A percentile compares a stretch with the other conserved stretches of the same genome.
Evolutionary conservation across 2,329 filamentous ascomycete genomes (phyloP).

Genomic region (Chrysoporthe austroafricana): DNA sequence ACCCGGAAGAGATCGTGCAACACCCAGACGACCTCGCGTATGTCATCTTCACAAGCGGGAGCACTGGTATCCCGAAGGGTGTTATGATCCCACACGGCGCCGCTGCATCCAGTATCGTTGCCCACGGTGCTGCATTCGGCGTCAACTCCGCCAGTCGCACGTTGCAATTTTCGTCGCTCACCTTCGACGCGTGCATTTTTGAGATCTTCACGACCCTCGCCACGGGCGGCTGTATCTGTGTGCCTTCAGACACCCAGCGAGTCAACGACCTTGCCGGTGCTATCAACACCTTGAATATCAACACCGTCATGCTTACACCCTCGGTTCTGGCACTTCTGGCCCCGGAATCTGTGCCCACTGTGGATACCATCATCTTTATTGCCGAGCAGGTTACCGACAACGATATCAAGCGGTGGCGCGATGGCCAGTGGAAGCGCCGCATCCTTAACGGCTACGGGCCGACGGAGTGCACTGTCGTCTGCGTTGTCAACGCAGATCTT

Average conservation of each 20-base stretch:
- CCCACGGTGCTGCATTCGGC: constrained; percentile 29
- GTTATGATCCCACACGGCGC: constrained; percentile 42
- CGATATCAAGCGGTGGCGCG: constrained; percentile 41
- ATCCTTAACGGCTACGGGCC: constrained; percentile 40
- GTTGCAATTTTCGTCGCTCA: constrained; percentile 40
- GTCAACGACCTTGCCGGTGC: constrained; percentile 40
- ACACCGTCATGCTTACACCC: constrained; percentile 24
- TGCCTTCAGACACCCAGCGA: constrained; percentile 44
- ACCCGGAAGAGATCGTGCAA: too few relatives aligned
- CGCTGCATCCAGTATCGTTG: constrained; percentile 3
- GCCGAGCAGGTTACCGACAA: constrained; percentile 8
- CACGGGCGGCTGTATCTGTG: constrained; percentile 38
- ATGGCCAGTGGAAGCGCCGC: constrained; percentile 46
- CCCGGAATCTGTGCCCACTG: constrained; percentile 19
- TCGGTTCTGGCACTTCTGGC: constrained; percentile 21
- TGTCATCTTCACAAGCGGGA: constrained; percentile 59
- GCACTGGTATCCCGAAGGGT: constrained; percentile 58
- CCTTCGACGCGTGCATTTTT: constrained; percentile 38
- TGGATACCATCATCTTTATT: background rate
- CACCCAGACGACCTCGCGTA: constrained; percentile 1
- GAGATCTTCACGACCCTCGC: constrained; percentile 31
- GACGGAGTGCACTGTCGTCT: constrained; percentile 1
- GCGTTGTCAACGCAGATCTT: background rate
- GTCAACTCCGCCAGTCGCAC: constrained; percentile 35
- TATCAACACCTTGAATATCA: constrained; percentile 30